These are phyloP conservation scores for Triglochin maritima DNA, from an alignment of 106 monocot species.

Conservation along the genomic window DNA sequence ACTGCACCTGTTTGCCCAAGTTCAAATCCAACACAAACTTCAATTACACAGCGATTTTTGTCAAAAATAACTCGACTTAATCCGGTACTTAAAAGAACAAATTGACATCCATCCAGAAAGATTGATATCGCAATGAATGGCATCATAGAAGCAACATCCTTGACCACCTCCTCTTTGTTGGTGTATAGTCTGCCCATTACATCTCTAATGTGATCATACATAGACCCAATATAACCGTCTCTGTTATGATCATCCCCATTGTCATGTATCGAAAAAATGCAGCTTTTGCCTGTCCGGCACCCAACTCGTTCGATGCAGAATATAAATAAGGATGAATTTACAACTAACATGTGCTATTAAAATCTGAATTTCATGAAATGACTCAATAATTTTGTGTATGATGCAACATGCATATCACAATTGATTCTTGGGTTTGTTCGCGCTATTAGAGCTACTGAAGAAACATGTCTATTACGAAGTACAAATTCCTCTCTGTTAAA, in stretches of 20 bases:
- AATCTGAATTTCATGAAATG: too few relatives aligned
- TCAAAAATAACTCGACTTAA: neutral
- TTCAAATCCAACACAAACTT: neutral
- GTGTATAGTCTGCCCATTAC: slow-evolving; percentile 58
- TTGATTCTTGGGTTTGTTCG: too few relatives aligned
- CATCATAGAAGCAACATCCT: slow-evolving; percentile 57
- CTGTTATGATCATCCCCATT: slow-evolving; percentile 30
- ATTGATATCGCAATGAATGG: slow-evolving; percentile 58
- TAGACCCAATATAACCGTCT: slow-evolving; percentile 32
- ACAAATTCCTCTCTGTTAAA: too few relatives aligned
- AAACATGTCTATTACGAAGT: too few relatives aligned
- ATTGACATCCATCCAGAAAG: neutral
- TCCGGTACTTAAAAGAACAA: too few relatives aligned
- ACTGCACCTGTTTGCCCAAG: slow-evolving; percentile 6
- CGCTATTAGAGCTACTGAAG: too few relatives aligned
- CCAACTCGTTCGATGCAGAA: slow-evolving; percentile 64
- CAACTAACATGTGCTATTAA: neutral
- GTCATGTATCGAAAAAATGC: slow-evolving; percentile 30
- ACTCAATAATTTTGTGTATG: too few relatives aligned
- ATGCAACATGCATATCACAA: too few relatives aligned
- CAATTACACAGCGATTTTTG: neutral
- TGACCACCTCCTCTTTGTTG: slow-evolving; percentile 45
- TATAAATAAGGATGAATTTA: neutral
- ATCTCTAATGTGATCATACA: slow-evolving; percentile 25
- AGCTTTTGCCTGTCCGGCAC: slow-evolving; percentile 34